phyloP scores from a whole-genome alignment of 208 protist genomes.

The Acanthamoeba castellanii region DNA sequence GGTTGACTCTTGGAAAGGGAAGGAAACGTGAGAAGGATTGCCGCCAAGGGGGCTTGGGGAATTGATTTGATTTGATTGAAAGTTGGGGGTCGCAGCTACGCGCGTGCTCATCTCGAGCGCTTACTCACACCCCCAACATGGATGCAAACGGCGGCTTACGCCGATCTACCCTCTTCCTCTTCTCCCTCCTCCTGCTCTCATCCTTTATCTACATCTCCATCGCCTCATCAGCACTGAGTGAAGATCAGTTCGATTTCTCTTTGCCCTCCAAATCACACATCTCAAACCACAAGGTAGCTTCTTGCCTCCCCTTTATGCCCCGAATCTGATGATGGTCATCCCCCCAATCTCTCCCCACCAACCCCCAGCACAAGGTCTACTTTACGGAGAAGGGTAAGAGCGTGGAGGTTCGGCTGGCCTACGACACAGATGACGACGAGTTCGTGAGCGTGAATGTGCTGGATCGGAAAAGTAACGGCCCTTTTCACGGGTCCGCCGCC shows the following conservation, averaged over 20 bases:
- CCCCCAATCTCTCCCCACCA: neutral
- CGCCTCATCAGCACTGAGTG: neutral
- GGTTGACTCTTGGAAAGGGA: neutral
- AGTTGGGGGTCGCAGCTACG: no score
- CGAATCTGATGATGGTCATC: neutral
- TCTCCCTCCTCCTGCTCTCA: neutral
- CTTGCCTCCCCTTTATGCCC: neutral
- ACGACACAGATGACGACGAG: neutral
- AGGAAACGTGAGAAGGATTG: neutral
- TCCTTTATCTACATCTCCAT: neutral
- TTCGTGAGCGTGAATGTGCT: neutral
- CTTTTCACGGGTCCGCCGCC: neutral
- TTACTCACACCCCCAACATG: neutral
- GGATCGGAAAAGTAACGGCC: neutral
- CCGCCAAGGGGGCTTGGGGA: neutral
- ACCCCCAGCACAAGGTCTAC: neutral
- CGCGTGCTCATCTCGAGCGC: neutral
- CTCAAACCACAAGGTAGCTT: neutral
- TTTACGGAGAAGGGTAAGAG: slow-evolving; percentile 31
- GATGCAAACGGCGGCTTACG: neutral
- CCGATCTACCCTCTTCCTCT: neutral
- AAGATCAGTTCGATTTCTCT: neutral
- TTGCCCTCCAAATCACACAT: neutral
- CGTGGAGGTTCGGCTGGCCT: neutral
- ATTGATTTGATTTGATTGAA: neutral